Base-by-base conservation (phyloP, 805 yeast species). In the Candida fluviatilis region DNA sequence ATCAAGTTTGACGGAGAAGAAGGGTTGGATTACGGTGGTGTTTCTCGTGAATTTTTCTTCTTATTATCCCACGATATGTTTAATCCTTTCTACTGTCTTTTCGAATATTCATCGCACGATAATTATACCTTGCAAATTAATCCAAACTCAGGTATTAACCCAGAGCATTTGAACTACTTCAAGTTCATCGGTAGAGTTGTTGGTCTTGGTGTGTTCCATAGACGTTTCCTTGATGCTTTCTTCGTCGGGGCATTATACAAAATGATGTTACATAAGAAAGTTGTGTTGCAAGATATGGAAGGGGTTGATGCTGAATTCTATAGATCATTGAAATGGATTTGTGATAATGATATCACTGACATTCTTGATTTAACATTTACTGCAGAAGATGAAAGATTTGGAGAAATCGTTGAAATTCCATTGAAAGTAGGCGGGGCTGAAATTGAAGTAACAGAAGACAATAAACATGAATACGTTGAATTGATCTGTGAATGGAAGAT, bases 21-120 rank as follows among this genome's bases (percentile, higher is more conserved):
- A 72, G 99, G 99, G 64, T 77, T 93, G 54, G 99, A 93, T 71
- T 93, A 93, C 60, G 99, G 99, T 75, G 99, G 99, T 60, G 98
- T 93, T 46, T 88, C 97, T 21, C 78, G 99, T 70, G 99, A 93
- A 65, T 93, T 88, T 64, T 93, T 93, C 82, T 93, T 90, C 69
- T 74, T 90, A 58, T 73, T 93, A 49, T 90, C 98, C 3, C 99
- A 93, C 60, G 98, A 93, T 65, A 93, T 93, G 96, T 93, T 93
- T 65, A 90, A 93, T 60, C 99, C 99, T 46, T 87, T 90, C 63
- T 93, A 93, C 64, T 91, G 99, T 68, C 71, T 93, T 55, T 93
- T 93, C 61, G 97, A 93, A 66, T 93, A 93, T 64, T 89, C 97
- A 13, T 95, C 98, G 26, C 95, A 90, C 66, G 99, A 93, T 68